Evolutionary conservation across 208 protist genomes (phyloP).

Genomic region (Acanthamoeba triangularis): DNA sequence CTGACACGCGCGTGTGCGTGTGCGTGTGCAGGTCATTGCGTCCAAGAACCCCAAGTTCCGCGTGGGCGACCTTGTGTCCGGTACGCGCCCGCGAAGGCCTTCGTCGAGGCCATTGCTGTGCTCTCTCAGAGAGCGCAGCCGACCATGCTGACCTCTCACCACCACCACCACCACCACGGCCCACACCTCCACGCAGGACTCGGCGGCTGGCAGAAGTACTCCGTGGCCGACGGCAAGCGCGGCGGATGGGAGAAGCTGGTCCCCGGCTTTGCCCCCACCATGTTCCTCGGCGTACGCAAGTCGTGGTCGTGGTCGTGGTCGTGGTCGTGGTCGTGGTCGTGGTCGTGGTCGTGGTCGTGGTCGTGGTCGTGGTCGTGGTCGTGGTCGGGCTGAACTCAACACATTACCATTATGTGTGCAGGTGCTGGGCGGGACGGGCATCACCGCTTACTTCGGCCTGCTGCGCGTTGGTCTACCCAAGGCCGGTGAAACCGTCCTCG

Average conservation of each 20-base stretch:
- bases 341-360: too few relatives aligned
- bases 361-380: too few relatives aligned
- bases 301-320: too few relatives aligned
- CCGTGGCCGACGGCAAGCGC: slow-evolving; percentile 54
- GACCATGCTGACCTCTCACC: too few relatives aligned
- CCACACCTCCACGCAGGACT: neutral
- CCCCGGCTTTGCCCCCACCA: slow-evolving; percentile 13
- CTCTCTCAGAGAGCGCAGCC: neutral
- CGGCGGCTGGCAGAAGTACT: slow-evolving; percentile 52
- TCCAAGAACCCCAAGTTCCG: slow-evolving; percentile 74
- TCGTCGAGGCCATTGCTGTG: neutral
- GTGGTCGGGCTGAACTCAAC: neutral
- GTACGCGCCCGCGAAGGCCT: neutral
- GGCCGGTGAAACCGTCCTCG: slow-evolving; percentile 86
- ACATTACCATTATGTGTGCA: neutral
- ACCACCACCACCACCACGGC: too few relatives aligned
- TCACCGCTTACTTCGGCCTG: slow-evolving; percentile 74
- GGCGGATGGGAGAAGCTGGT: slow-evolving; percentile 32
- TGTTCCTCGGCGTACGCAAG: slow-evolving; percentile 72
- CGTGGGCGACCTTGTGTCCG: slow-evolving; percentile 48
- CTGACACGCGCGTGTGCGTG: neutral
- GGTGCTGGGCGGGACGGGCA: slow-evolving; percentile 57
- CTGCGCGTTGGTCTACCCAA: slow-evolving; percentile 82
- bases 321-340: too few relatives aligned
- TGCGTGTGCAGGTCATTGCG: slow-evolving; percentile 5